Base-by-base conservation (phyloP, 352 stramenopile species). In the Phytophthora hibernalis region DNA sequence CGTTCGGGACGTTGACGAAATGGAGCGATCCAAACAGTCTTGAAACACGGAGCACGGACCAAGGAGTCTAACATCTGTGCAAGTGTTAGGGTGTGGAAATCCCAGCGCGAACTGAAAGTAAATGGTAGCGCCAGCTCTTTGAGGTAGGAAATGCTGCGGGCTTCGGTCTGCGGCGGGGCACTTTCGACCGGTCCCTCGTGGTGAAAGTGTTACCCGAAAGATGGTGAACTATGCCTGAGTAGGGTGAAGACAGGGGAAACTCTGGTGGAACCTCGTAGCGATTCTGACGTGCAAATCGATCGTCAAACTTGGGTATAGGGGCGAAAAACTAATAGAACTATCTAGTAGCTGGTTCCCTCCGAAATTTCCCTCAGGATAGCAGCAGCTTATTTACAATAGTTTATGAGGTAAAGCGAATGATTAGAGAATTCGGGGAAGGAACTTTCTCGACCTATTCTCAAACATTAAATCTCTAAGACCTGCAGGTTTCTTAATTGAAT, bases 271-370 rank as follows among this genome's bases (percentile, higher is more conserved):
- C 42, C 54, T 87, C 74, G 85, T 90, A 94, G 82, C 76, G 79
- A 88, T 95, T 91, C 77, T 93, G 85, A 94, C 87, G 82, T 94
- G 87, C 85, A 96, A 94, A 94, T 96, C 80, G 73, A 94, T 95
- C 82, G 81, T 92, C 74, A 88, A 91, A 94, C 85, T 86, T 93
- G 85, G 76, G 88, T 91, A 95, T 94, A 95, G 87, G 85, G 84
- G 84, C 85, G 79, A 96, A 94, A 96, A 85, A 93, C 87, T 92
- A 93, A 95, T 96, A 81, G 84, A 95, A 93, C 84, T 70, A 93
- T 93, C 84, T 93, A 94, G 81, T 92, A 95, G 85, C 84, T 94
- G 84, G 85, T 94, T 94, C 83, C 83, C 79, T 91, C 80, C 87
- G 79, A 94, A 94, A 90, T 96, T 95, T 93, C 85, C 80, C 82